Conservation (phyloP, 129 eudicot genomes). For the Flaveria ramosissima region DNA sequence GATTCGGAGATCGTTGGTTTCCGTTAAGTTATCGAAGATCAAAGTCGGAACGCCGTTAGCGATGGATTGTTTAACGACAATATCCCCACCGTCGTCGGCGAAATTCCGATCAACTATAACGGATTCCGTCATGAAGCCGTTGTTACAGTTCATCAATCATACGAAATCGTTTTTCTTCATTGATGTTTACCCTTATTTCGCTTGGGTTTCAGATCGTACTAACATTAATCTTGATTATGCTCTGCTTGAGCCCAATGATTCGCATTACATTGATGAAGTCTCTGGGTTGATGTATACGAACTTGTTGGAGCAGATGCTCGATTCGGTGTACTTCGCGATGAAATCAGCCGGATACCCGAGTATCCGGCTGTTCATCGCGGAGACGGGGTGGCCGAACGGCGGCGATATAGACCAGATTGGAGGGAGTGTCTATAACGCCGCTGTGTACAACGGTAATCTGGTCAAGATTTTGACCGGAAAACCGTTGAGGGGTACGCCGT, state of each 20-base stretch:
- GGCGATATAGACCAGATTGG: slow-evolving; percentile 79
- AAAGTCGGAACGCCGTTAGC: slow-evolving; percentile 79
- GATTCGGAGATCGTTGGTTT: slow-evolving; percentile 43
- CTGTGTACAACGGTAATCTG: slow-evolving; percentile 78
- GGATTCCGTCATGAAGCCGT: slow-evolving; percentile 48
- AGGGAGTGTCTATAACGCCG: slow-evolving; percentile 69
- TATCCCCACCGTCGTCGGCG: slow-evolving; percentile 71
- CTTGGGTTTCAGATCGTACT: slow-evolving; percentile 55
- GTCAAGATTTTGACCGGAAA: slow-evolving; percentile 48
- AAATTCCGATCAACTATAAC: slow-evolving; percentile 55
- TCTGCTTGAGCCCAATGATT: slow-evolving; percentile 35
- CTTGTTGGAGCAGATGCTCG: slow-evolving; percentile 82
- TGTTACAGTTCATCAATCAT: slow-evolving; percentile 53
- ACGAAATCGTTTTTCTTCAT: slow-evolving; percentile 72
- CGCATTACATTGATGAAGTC: slow-evolving; percentile 50
- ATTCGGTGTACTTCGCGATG: slow-evolving; percentile 65
- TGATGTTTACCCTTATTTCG: slow-evolving; percentile 69
- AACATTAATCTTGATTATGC: slow-evolving; percentile 61
- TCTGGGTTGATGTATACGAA: slow-evolving; percentile 57
- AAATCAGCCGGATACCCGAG: slow-evolving; percentile 64
- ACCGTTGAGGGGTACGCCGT: slow-evolving; percentile 73
- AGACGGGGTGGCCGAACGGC: slow-evolving; percentile 96
- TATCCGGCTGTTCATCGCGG: slow-evolving; percentile 61
- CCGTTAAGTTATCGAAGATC: slow-evolving; percentile 38
- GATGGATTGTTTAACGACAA: slow-evolving; percentile 56